phyloP scores from a whole-genome alignment of 352 stramenopile genomes.

The Pythium brachiatum region DNA sequence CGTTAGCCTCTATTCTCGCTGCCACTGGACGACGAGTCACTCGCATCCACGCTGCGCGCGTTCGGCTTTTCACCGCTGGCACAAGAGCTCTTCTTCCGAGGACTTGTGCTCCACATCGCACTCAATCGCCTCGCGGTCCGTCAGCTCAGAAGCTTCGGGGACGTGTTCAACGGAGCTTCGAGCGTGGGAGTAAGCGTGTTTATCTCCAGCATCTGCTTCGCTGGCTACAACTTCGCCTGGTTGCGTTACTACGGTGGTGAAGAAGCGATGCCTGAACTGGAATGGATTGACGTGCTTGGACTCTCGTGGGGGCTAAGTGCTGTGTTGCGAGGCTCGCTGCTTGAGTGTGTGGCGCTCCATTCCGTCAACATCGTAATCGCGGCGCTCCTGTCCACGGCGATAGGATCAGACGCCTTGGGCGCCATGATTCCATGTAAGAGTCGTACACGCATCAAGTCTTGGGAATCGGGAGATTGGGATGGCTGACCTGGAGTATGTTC shows the following conservation, averaged over 20 bases:
- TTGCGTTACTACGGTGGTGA: slow-evolving; percentile 19
- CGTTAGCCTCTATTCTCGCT: no score
- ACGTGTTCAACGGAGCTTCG: background rate
- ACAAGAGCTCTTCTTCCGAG: slow-evolving; percentile 72
- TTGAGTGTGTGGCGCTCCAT: slow-evolving; percentile 60
- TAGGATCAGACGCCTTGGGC: no score
- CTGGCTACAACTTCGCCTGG: slow-evolving; percentile 49
- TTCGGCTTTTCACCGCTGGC: slow-evolving; percentile 43
- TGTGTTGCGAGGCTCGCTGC: slow-evolving; percentile 35
- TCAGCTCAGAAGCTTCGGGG: background rate
- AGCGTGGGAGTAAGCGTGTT: slow-evolving; percentile 16
- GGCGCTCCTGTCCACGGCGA: background rate
- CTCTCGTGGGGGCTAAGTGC: slow-evolving; percentile 42
- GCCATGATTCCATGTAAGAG: no score
- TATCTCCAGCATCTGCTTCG: slow-evolving; percentile 46
- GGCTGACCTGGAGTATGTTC: no score
- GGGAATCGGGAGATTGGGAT: no score
- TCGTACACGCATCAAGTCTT: no score
- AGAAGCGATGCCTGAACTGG: slow-evolving; percentile 36
- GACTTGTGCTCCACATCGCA: slow-evolving; percentile 38
- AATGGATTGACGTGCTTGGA: slow-evolving; percentile 45
- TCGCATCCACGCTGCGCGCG: slow-evolving; percentile 21
- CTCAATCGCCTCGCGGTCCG: slow-evolving; percentile 36
- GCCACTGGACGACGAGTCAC: background rate
- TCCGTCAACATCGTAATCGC: slow-evolving; percentile 59